Evolutionary conservation across 2,329 filamentous ascomycete genomes (phyloP), one percentile per base, ranked within the genome.

Genomic region (Alternaria brassicae): DNA sequence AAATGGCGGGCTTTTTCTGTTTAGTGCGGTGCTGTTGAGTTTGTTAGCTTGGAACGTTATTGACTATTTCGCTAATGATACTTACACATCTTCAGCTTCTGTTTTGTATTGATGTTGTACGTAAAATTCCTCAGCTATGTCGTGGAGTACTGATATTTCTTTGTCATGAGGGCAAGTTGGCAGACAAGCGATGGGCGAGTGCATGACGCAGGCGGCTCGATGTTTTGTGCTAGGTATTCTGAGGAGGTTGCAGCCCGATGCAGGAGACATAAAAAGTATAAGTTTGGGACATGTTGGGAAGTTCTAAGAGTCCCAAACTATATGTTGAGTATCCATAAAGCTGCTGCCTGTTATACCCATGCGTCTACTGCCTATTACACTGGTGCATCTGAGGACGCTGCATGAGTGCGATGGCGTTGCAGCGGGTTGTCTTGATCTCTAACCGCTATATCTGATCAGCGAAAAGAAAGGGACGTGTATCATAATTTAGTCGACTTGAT

Each of bases 1-100:
- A 2, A 68, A 51, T 12, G 65, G 61, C 1, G 65, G 64, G 25
- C 60, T 47, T 6, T 39, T 8, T 21, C 25, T 41, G 30, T 58
- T 61, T 1, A 44, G 28, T 19, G 21, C 23, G 13, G 50, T 21
- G 19, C 56, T 60, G 6, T 23, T 34, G 17, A 8, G 9, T 21
- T 2, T 9, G 17, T 39, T 6, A 39, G 6, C 17, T 21, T 9
- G 10, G 12, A 12, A 21, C 1, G 1, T 12, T 9, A 39, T 39
- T 8, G 7, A 10, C 9, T 3, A 12, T 39, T 6, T 10, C 9
- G 9, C 6, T 39, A 12, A 21, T 7, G 2, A 21, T 21, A 13
- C 36, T 39, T 21, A 39, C 17, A 21, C 13, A 8, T 39, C 36
- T 12, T 39, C 13, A 4, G 34, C n/a, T 37, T 37, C n/a, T 8